Evolutionary conservation across 306 rosid species (phyloP), one percentile per base, ranked within the genome.

Genomic region (Rosa chinensis): DNA sequence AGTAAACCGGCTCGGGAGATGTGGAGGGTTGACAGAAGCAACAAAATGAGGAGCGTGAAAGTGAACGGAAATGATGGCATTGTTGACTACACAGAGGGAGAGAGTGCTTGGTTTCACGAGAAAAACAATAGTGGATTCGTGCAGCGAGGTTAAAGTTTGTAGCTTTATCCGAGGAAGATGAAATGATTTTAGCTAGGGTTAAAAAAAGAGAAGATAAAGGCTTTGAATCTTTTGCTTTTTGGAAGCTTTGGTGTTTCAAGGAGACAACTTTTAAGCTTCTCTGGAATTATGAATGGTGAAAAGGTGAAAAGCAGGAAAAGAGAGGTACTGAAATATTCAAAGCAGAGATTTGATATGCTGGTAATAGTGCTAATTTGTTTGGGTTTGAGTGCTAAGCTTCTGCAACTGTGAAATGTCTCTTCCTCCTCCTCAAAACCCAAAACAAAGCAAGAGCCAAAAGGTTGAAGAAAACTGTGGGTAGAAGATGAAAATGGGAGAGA

Each of bases 1-100:
- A 93, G 85, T 62, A 95, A 40, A 73, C 87, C 87, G 42, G 97
- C 93, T 0, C 16, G 69, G 44, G 90, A 76, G 18, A 59, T 13
- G 25, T 70, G 79, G 7, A 72, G 43, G n/a, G 56, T 21, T 8
- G 82, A 75, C 25, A 78, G 53, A 17, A 32, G 43, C 11, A 81
- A 55, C 32, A 84, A 35, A 59, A 82, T 0, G 37, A 82, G 56
- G 67, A 72, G 75, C 56, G 70, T 28, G 7, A 83, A 72, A 48
- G 74, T 14, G 83, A 66, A 50, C 80, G 69, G 47, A 49, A 75
- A 71, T 63, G 55, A 76, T 55, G 59, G 43, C 62, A 66, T 11
- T 69, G 79, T 37, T 64, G 70, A 64, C 69, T n/a, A n/a, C 28
- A 7, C 3, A 55, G 23, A 59, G 42, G 32, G n/a, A 63, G 42